These are phyloP conservation scores for Leishmania major DNA, from an alignment of 208 protist genomes.

Conservation along the genomic window DNA sequence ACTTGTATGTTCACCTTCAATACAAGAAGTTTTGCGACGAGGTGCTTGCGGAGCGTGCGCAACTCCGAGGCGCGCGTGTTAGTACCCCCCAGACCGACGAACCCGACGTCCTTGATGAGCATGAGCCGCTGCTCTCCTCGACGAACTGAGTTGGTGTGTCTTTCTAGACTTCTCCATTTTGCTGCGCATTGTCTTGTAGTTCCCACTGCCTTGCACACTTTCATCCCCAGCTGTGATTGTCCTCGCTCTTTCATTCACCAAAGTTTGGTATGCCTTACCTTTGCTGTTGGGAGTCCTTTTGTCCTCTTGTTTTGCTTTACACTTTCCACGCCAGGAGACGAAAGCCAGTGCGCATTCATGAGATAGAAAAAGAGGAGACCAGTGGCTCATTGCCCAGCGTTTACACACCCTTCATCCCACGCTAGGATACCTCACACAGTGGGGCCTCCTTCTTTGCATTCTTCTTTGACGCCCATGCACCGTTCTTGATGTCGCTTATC, in stretches of 20 bases:
- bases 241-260: neutral
- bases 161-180: neutral
- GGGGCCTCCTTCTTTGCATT: neutral
- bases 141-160: neutral
- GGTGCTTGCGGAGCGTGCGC: slow-evolving; percentile 25
- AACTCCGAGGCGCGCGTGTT: neutral
- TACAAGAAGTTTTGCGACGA: slow-evolving; percentile 51
- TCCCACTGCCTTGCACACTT: neutral
- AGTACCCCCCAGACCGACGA: neutral
- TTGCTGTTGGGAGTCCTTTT: neutral
- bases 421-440: neutral
- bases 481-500: neutral
- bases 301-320: too few relatives aligned
- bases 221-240: neutral
- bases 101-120: slow-evolving; percentile 3
- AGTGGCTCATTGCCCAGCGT: neutral
- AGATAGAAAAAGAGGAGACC: neutral
- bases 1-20: slow-evolving; percentile 53
- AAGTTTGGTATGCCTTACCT: too few relatives aligned
- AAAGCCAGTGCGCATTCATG: neutral
- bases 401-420: neutral
- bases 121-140: neutral
- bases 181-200: neutral
- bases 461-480: neutral
- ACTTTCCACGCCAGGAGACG: neutral